Evolutionary conservation across 1,284 basidiomycete genomes (phyloP).

Genomic region (Ganoderma boninense): DNA sequence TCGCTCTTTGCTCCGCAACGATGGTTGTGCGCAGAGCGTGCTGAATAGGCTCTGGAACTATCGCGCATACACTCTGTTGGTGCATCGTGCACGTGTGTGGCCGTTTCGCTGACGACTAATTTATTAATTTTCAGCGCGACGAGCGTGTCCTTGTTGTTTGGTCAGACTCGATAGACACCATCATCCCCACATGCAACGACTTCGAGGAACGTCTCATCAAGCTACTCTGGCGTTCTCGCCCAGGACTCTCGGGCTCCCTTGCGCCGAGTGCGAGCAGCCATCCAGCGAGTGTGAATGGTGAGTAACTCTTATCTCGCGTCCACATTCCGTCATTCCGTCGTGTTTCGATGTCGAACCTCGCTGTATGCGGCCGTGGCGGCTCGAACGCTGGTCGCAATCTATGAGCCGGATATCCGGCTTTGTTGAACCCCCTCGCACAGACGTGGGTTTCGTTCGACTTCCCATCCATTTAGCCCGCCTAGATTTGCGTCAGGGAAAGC

Average conservation of each 20-base stretch:
- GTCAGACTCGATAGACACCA: constrained; percentile 76
- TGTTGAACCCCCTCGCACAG: background rate
- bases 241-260: constrained; percentile 35
- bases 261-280: constrained; percentile 36
- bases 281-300: constrained; percentile 39
- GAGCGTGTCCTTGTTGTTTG: constrained; percentile 82
- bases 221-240: constrained; percentile 68
- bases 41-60: background rate
- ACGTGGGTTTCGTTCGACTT: background rate
- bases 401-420: background rate
- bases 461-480: constrained; percentile 1
- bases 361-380: background rate
- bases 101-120: background rate
- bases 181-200: constrained; percentile 75
- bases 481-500: background rate
- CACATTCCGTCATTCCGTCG: background rate
- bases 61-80: background rate
- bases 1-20: background rate
- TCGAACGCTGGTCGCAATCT: background rate
- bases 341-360: constrained; percentile 3
- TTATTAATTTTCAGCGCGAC: constrained; percentile 57
- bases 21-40: background rate
- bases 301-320: constrained; percentile 10
- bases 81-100: background rate
- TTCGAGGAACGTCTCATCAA: constrained; percentile 85